These are phyloP conservation scores for Oryza australiensis DNA, from an alignment of 176 grass and related monocot genomes.

Conservation along the genomic window DNA sequence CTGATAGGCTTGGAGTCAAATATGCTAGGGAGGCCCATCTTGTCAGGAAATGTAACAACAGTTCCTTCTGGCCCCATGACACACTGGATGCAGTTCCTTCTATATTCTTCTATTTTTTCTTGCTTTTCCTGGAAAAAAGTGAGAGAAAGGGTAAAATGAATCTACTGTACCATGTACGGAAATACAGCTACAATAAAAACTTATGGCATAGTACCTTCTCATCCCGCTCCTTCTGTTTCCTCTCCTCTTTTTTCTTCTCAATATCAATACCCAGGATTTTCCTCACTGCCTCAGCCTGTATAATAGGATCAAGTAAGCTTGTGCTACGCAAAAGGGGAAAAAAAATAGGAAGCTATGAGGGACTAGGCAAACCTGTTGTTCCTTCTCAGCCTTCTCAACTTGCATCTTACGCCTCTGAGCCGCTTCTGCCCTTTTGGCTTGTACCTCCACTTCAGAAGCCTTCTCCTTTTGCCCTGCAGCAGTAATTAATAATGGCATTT, in stretches of 20 bases:
- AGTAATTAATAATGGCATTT: conserved; percentile 33
- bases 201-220: conserved; percentile 45
- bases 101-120: conserved; percentile 47
- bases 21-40: conserved; percentile 69
- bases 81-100: conserved; percentile 57
- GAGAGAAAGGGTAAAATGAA: background rate
- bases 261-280: conserved; percentile 81
- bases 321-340: background rate
- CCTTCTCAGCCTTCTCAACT: conserved; percentile 89
- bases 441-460: conserved; percentile 76
- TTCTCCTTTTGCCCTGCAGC: conserved; percentile 84
- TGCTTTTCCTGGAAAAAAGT: conserved; percentile 45
- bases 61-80: conserved; percentile 61
- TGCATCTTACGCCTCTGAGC: conserved; percentile 98
- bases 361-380: conserved; percentile 68
- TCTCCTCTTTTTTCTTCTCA: conserved; percentile 75
- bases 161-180: background rate
- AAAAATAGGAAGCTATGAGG: background rate
- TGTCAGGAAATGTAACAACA: conserved; percentile 60
- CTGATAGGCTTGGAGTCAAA: conserved; percentile 69
- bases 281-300: conserved; percentile 72
- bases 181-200: background rate
- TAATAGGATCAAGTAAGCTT: conserved; percentile 7
- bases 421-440: conserved; percentile 83
- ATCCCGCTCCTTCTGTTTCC: conserved; percentile 59